These are phyloP conservation scores for Tinospora cordifolia DNA, from an alignment of 164 flowering plant genomes.

Conservation along the genomic window DNA sequence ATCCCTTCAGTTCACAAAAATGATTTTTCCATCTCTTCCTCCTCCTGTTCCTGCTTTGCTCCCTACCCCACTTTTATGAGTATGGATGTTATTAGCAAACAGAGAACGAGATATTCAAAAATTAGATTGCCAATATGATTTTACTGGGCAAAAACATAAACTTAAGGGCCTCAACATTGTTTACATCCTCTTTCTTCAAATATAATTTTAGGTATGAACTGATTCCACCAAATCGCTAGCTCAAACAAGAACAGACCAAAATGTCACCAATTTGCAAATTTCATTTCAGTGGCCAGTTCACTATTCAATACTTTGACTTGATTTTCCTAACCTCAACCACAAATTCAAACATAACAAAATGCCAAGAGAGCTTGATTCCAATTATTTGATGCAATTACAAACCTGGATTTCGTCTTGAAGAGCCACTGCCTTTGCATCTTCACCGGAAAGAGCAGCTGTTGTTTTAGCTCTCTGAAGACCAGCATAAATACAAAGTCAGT, in stretches of 20 bases:
- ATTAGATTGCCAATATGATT: not conserved
- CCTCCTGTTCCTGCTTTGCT: too few species aligned
- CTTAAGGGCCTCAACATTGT: not conserved
- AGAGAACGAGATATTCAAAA: not conserved
- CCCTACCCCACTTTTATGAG: not conserved
- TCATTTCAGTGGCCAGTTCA: not conserved
- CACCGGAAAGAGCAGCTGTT: conserved; percentile 31
- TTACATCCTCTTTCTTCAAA: not conserved
- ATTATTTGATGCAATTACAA: conserved; percentile 1
- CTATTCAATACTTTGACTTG: not conserved
- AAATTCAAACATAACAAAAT: not conserved
- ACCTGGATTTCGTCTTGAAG: conserved; percentile 57
- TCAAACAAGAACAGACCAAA: not conserved
- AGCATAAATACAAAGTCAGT: conserved; percentile 19
- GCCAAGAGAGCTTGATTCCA: not conserved
- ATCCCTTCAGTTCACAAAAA: too few species aligned
- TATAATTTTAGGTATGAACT: not conserved
- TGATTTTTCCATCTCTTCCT: too few species aligned
- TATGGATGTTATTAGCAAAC: not conserved
- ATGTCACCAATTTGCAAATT: not conserved
- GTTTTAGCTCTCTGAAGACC: conserved; percentile 38
- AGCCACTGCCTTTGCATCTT: conserved; percentile 28
- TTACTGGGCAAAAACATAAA: too few species aligned
- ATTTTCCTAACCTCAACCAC: not conserved
- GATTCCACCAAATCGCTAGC: not conserved